A percentile compares a stretch with the other conserved stretches of the same genome.
These are phyloP conservation scores for Penicillium sp. DNA, from an alignment of 2,329 filamentous ascomycete genomes.

Conservation along the genomic window DNA sequence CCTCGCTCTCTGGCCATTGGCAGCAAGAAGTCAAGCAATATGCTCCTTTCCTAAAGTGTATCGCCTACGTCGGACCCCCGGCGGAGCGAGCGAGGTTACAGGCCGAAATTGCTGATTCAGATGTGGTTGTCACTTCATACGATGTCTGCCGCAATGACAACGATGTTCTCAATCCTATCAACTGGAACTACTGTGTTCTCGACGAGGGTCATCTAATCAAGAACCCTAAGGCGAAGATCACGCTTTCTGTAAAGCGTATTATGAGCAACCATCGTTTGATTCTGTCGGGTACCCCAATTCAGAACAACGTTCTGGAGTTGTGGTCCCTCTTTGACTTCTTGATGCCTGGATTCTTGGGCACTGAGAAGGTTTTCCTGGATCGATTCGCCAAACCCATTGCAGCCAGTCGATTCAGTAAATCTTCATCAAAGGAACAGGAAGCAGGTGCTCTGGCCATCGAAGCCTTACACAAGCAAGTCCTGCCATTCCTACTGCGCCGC, in stretches of 20 bases:
- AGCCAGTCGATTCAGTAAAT: slow-evolving; percentile 92
- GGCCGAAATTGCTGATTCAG: slow-evolving; percentile 72
- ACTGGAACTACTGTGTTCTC: slow-evolving; percentile 96
- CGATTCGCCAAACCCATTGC: slow-evolving; percentile 94
- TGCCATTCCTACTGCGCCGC: slow-evolving; percentile 93
- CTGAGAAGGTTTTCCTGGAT: slow-evolving; percentile 95
- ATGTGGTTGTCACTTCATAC: slow-evolving; percentile 96
- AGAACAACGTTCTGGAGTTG: slow-evolving; percentile 95
- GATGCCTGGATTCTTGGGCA: slow-evolving; percentile 97
- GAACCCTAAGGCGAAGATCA: slow-evolving; percentile 96
- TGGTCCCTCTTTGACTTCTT: slow-evolving; percentile 99
- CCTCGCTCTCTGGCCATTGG: slow-evolving; percentile 96
- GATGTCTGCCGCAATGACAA: slow-evolving; percentile 96
- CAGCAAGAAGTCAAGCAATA: slow-evolving; percentile 97
- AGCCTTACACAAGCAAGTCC: slow-evolving; percentile 96
- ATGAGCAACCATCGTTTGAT: slow-evolving; percentile 93
- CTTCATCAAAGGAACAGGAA: slow-evolving; percentile 97
- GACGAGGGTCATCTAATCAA: slow-evolving; percentile 99
- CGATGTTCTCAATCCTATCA: slow-evolving; percentile 79
- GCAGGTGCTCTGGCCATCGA: slow-evolving; percentile 94
- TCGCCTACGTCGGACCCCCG: slow-evolving; percentile 89
- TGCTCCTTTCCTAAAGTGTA: slow-evolving; percentile 87
- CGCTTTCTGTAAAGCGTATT: slow-evolving; percentile 86
- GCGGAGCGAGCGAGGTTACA: slow-evolving; percentile 75
- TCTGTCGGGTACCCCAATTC: slow-evolving; percentile 93